Evolutionary conservation across 31 red algal genomes (phyloP), one percentile per base, ranked within the genome.

Genomic region (Porphyra umbilicalis): DNA sequence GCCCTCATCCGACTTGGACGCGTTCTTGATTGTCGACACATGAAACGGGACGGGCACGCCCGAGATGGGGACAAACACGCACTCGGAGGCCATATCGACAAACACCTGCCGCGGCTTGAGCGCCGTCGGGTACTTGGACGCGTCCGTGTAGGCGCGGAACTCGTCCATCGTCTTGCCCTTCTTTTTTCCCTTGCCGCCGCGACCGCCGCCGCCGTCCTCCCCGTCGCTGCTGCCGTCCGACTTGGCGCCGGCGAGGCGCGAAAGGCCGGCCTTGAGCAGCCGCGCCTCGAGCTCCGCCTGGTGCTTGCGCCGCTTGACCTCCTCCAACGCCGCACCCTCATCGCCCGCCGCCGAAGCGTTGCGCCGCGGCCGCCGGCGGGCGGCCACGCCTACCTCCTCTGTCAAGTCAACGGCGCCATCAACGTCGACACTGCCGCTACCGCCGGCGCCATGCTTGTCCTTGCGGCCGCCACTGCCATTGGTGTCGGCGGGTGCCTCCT

Each of bases 21-120:
- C 92, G 79, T 98, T 98, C 82, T 98, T 98, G 75, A 98, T 81
- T 2, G 90, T 93, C 2, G 93, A 81, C 30, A 98, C 88, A 81
- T 98, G 96, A 38, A 98, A 98, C 14, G 96, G 96, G 20, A 98
- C 96, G 20, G 96, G 92, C 31, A 95, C 87, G 11, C 96, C 96
- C 79, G 89, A 90, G 80, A 98, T 95, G 9, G 96, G 96, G 11
- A 95, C 88, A 77, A 98, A 89, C n/a, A 98, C 38, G 11, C 83
- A 81, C 74, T 98, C 92, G 25, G 57, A 74, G 6, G 93, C 90
- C 90, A 98, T 92, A 42, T 98, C 96, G 30, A 98, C 96, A 75
- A 78, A 82, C 38, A 97, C 80, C 42, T 88, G 90, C 71, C 92
- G 83, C 67, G 92, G 92, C 75, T 87, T 82, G 32, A 94, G 33